Percentiles rank a stretch among this genome's conserved stretches.
Conservation (phyloP, 352 stramenopile species). For the Pythium chondricola region DNA sequence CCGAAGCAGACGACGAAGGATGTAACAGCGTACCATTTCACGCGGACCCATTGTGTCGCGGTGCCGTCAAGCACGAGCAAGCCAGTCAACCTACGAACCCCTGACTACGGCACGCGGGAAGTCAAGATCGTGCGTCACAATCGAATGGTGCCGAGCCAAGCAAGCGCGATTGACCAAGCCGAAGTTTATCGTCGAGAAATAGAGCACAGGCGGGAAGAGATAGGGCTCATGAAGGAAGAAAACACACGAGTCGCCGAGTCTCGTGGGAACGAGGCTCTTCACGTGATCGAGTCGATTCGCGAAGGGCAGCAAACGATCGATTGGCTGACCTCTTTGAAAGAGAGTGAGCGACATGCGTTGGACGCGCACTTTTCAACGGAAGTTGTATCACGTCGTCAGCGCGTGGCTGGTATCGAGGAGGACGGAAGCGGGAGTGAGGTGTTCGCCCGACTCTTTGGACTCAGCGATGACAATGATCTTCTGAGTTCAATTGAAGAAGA, state of each 20-base stretch:
- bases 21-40: conserved; percentile 45
- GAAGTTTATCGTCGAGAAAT: conserved; percentile 32
- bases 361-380: not conserved
- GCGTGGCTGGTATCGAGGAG: not conserved
- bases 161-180: conserved; percentile 34
- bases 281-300: conserved; percentile 24
- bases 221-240: conserved; percentile 27
- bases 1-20: conserved; percentile 31
- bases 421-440: conserved; percentile 21
- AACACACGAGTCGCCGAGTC: conserved; percentile 26
- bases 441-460: conserved; percentile 42
- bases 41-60: conserved; percentile 36
- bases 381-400: not conserved
- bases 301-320: conserved; percentile 39
- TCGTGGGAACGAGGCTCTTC: conserved; percentile 31
- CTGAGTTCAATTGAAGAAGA: too few species aligned
- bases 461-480: not conserved
- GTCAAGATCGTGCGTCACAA: conserved; percentile 62
- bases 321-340: conserved; percentile 50
- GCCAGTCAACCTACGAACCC: not conserved
- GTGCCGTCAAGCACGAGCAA: not conserved
- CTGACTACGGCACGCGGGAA: conserved; percentile 1
- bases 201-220: conserved; percentile 30
- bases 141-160: conserved; percentile 21
- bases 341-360: conserved; percentile 23